A percentile compares a stretch with the other conserved stretches of the same genome.
phyloP scores from a whole-genome alignment of 768 basidiomycete species.

The Psilocybe subaeruginosa region DNA sequence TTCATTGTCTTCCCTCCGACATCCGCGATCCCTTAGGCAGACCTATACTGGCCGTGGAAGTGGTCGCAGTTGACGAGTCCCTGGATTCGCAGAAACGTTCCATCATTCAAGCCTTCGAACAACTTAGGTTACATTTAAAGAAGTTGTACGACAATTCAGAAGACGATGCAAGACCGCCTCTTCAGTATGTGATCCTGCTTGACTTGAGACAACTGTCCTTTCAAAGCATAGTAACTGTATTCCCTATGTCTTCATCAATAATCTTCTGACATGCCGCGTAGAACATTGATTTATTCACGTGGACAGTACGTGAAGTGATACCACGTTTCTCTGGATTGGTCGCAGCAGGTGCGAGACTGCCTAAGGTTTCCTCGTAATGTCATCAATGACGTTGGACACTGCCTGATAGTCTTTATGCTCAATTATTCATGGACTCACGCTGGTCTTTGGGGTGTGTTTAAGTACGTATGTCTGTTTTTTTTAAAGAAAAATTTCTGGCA shows the following conservation, averaged over 20 bases:
- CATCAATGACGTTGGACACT: slow-evolving; percentile 13
- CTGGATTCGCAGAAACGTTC: slow-evolving; percentile 41
- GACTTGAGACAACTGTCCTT: slow-evolving; percentile 62
- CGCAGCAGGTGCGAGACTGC: slow-evolving; percentile 56
- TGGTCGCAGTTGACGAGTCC: slow-evolving; percentile 41
- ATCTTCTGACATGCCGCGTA: slow-evolving; percentile 26
- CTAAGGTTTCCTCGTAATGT: background rate
- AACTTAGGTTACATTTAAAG: slow-evolving; percentile 58
- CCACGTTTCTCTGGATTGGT: slow-evolving; percentile 79
- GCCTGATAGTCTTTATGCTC: slow-evolving; percentile 60
- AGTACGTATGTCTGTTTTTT: slow-evolving; percentile 42
- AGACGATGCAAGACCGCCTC: slow-evolving; percentile 37
- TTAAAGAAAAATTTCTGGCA: background rate
- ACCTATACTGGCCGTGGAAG: slow-evolving; percentile 62
- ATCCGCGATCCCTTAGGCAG: slow-evolving; percentile 65
- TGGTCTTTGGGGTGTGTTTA: slow-evolving; percentile 66
- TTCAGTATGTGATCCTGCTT: slow-evolving; percentile 72
- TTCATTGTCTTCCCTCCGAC: slow-evolving; percentile 58
- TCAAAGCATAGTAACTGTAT: slow-evolving; percentile 54
- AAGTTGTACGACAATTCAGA: slow-evolving; percentile 41
- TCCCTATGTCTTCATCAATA: slow-evolving; percentile 4
- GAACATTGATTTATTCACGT: slow-evolving; percentile 65
- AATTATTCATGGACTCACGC: slow-evolving; percentile 79
- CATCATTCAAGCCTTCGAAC: slow-evolving; percentile 56
- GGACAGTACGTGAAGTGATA: slow-evolving; percentile 66